These are phyloP conservation scores for Colletotrichum falcatum DNA, from an alignment of 2,329 filamentous ascomycete species.

Conservation along the genomic window DNA sequence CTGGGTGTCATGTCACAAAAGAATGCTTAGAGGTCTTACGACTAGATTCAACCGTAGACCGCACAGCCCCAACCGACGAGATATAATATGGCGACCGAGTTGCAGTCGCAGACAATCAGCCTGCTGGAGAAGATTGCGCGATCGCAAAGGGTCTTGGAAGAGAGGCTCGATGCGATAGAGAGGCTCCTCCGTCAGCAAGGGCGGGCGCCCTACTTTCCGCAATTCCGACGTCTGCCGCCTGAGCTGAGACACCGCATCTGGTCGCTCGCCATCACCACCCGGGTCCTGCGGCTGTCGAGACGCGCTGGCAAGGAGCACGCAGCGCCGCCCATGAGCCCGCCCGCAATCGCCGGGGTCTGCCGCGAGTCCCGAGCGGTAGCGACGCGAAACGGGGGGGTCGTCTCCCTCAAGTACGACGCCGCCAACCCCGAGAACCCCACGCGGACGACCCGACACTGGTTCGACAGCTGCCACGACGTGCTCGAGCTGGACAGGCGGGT, in stretches of 20 bases:
- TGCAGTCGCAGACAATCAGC: constrained; percentile 26
- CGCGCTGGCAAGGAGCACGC: not conserved
- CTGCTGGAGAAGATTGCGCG: constrained; percentile 33
- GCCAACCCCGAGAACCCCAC: not conserved
- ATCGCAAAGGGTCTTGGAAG: constrained; percentile 26
- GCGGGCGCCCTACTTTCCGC: constrained; percentile 3
- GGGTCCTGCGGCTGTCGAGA: constrained; percentile 15
- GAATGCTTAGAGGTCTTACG: not conserved
- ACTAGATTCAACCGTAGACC: not conserved
- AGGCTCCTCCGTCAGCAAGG: not conserved
- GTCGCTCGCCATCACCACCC: constrained; percentile 12
- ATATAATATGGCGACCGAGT: not conserved
- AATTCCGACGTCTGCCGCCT: constrained; percentile 32
- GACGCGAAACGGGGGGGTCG: constrained; percentile 4
- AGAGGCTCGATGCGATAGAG: constrained; percentile 26
- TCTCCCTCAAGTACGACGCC: not conserved
- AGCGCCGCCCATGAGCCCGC: not conserved
- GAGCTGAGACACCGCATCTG: constrained; percentile 29
- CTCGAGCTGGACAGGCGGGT: constrained; percentile 33
- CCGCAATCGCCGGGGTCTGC: constrained; percentile 20
- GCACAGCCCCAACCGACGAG: not conserved
- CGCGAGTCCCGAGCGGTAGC: constrained; percentile 32
- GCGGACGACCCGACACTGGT: constrained; percentile 23
- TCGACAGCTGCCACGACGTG: constrained; percentile 23
- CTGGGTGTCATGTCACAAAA: too few species aligned